Evolutionary conservation across 768 basidiomycete genomes (phyloP).

Genomic region (Boletus reticulatus): DNA sequence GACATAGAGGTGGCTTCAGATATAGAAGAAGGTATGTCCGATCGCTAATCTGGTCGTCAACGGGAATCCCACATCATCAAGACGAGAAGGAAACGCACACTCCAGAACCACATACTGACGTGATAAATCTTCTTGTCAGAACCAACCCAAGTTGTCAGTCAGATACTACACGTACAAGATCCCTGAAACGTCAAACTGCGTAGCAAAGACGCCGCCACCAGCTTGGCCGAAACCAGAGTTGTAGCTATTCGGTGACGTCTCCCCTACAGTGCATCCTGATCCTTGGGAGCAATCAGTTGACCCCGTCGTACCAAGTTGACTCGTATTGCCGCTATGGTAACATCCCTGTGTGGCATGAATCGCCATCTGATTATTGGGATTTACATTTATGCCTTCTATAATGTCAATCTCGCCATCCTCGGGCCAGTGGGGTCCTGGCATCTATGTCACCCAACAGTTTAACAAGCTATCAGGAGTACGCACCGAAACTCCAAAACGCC

Average conservation of each 20-base stretch:
- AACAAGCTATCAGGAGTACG: not conserved
- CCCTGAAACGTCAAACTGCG: constrained; percentile 62
- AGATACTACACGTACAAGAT: constrained; percentile 38
- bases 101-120: constrained; percentile 49
- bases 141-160: not conserved
- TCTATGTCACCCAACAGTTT: not conserved
- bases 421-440: constrained; percentile 38
- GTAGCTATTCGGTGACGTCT: constrained; percentile 31
- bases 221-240: constrained; percentile 16
- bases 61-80: constrained; percentile 2
- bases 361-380: constrained; percentile 52
- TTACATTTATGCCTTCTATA: constrained; percentile 57
- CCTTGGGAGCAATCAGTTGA: constrained; percentile 21
- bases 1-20: constrained; percentile 29
- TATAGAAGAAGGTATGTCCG: constrained; percentile 37
- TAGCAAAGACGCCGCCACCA: constrained; percentile 67
- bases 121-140: not conserved
- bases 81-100: constrained; percentile 29
- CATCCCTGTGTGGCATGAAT: constrained; percentile 48
- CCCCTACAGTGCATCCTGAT: constrained; percentile 30
- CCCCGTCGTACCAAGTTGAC: constrained; percentile 34
- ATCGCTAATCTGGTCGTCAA: constrained; percentile 30
- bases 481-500: constrained; percentile 33
- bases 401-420: constrained; percentile 56
- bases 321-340: constrained; percentile 26